These are phyloP conservation scores for Rhodotorula sp. DNA, from an alignment of 1,284 basidiomycete genomes.

Conservation along the genomic window DNA sequence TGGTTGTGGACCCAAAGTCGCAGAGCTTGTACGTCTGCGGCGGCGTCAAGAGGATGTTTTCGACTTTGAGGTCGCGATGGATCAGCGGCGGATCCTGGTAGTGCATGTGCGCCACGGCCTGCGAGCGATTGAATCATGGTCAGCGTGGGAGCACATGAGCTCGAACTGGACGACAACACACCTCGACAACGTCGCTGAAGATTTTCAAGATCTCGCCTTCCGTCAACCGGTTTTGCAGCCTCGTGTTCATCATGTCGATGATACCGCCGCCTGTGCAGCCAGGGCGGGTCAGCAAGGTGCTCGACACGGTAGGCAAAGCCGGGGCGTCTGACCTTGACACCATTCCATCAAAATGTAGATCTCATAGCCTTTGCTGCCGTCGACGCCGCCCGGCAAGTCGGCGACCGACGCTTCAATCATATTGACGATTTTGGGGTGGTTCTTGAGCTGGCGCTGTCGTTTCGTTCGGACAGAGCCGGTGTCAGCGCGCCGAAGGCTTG, in stretches of 20 bases:
- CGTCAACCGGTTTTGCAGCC: constrained; percentile 85
- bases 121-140: not conserved
- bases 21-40: constrained; percentile 85
- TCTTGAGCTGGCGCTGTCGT: constrained; percentile 63
- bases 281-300: not conserved
- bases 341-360: constrained; percentile 99
- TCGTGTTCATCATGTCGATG: constrained; percentile 98
- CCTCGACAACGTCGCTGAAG: constrained; percentile 70
- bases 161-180: constrained; percentile 45
- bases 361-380: constrained; percentile 71
- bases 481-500: not conserved
- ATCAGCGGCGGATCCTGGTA: constrained; percentile 81
- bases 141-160: not conserved
- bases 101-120: constrained; percentile 90
- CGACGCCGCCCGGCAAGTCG: constrained; percentile 60
- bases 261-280: constrained; percentile 77
- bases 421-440: constrained; percentile 88
- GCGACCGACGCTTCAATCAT: constrained; percentile 88
- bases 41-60: constrained; percentile 85
- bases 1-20: constrained; percentile 92
- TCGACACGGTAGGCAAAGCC: not conserved
- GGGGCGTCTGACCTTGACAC: constrained; percentile 60
- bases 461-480: constrained; percentile 46
- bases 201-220: constrained; percentile 97
- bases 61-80: constrained; percentile 97